A percentile compares a stretch with the other conserved stretches of the same genome.
These are phyloP conservation scores for Fusarium sp. DNA, from an alignment of 2,329 filamentous ascomycete genomes.

Conservation along the genomic window DNA sequence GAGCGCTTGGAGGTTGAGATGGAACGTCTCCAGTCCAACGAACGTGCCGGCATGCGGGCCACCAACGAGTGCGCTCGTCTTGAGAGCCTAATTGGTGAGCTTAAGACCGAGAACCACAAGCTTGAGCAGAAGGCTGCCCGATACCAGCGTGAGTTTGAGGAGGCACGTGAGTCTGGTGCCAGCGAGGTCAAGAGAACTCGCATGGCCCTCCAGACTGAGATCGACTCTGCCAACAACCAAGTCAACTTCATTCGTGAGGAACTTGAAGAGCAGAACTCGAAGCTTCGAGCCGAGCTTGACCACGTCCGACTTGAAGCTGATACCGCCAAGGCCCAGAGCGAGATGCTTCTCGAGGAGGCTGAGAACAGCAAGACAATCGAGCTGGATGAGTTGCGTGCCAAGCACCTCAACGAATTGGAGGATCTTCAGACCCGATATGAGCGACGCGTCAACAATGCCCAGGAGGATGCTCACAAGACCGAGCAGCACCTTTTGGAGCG, in stretches of 20 bases:
- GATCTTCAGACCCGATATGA: conserved; percentile 82
- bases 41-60: conserved; percentile 73
- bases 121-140: conserved; percentile 76
- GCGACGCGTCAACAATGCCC: conserved; percentile 76
- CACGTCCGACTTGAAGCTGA: conserved; percentile 83
- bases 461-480: conserved; percentile 84
- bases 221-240: conserved; percentile 86
- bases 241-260: conserved; percentile 86
- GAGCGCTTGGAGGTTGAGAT: conserved; percentile 76
- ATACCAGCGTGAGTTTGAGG: conserved; percentile 84
- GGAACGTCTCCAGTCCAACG: conserved; percentile 72
- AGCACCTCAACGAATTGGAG: conserved; percentile 77
- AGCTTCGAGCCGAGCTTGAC: conserved; percentile 80
- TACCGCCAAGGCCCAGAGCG: conserved; percentile 81
- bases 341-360: conserved; percentile 86
- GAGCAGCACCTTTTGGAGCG: conserved; percentile 86
- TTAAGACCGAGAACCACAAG: conserved; percentile 76
- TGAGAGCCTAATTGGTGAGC: conserved; percentile 65
- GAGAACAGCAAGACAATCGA: conserved; percentile 73
- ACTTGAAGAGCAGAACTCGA: conserved; percentile 81
- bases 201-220: conserved; percentile 81
- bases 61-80: conserved; percentile 72
- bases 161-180: conserved; percentile 82
- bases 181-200: conserved; percentile 85
- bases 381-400: conserved; percentile 63